Percentiles rank a stretch among this genome's conserved stretches.
These are phyloP conservation scores for Neoascochyta sp. DNA, from an alignment of 2,329 filamentous ascomycete genomes.

Conservation along the genomic window DNA sequence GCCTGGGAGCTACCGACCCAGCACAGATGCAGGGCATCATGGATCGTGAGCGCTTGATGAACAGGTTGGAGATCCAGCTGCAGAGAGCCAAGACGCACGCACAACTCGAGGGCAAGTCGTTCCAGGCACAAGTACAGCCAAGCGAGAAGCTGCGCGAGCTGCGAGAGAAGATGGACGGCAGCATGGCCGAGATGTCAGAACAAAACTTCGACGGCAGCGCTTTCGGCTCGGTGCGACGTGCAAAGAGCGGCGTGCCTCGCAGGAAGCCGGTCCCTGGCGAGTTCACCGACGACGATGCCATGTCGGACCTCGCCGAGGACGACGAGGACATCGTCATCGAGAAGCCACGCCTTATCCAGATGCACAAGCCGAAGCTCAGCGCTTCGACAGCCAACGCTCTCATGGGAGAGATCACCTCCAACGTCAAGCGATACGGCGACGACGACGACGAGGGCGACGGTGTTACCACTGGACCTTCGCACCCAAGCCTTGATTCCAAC, in stretches of 20 bases:
- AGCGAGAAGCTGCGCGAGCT: conserved; percentile 89
- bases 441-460: conserved; percentile 71
- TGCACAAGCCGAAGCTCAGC: conserved; percentile 67
- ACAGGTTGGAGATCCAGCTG: conserved; percentile 88
- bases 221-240: conserved; percentile 49
- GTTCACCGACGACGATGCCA: conserved; percentile 37
- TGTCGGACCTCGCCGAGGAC: conserved; percentile 42
- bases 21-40: conserved; percentile 85
- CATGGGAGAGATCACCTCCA: conserved; percentile 68
- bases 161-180: conserved; percentile 87
- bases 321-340: conserved; percentile 66
- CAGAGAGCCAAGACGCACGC: conserved; percentile 97
- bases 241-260: conserved; percentile 40
- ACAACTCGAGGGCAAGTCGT: conserved; percentile 90
- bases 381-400: conserved; percentile 62
- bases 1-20: conserved; percentile 61
- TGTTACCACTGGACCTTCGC: conserved; percentile 69
- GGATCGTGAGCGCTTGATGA: conserved; percentile 88
- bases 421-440: conserved; percentile 68
- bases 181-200: conserved; percentile 45
- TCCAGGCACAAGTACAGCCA: conserved; percentile 75
- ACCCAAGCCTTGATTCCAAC: conserved; percentile 69
- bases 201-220: conserved; percentile 53
- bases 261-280: conserved; percentile 40
- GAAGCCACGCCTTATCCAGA: conserved; percentile 74